Percentiles rank a stretch among this genome's conserved stretches.
Conservation (phyloP, 1,284 basidiomycete genomes). For the Cystobasidium slooffiae region DNA sequence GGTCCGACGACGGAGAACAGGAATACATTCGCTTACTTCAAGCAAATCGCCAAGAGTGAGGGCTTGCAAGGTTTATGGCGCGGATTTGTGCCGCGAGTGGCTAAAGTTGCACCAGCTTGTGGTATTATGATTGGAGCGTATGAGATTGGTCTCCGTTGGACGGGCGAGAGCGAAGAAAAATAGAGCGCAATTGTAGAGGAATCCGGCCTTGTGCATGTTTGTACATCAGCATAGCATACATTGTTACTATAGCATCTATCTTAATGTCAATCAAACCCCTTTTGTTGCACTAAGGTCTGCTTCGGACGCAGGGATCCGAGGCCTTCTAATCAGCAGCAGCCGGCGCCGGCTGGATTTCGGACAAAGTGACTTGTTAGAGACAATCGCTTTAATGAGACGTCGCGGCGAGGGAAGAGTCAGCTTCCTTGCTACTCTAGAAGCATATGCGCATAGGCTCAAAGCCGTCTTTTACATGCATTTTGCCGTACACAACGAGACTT, state of each 20-base stretch:
- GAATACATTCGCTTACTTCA: conserved; percentile 66
- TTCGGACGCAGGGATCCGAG: too few species aligned
- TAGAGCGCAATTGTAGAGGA: not conserved
- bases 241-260: not conserved
- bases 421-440: too few species aligned
- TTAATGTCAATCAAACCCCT: not conserved
- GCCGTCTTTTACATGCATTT: too few species aligned
- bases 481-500: too few species aligned
- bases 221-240: not conserved
- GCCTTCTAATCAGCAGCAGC: too few species aligned
- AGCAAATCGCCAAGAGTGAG: conserved; percentile 76
- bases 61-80: conserved; percentile 79
- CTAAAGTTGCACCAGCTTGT: conserved; percentile 98
- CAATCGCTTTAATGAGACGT: too few species aligned
- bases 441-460: too few species aligned
- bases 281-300: not conserved
- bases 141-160: conserved; percentile 60
- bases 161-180: conserved; percentile 56
- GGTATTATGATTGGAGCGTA: conserved; percentile 97
- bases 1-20: conserved; percentile 8
- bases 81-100: conserved; percentile 83
- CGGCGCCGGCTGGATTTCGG: too few species aligned
- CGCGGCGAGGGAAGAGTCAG: too few species aligned
- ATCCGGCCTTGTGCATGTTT: not conserved
- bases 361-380: too few species aligned